These are phyloP conservation scores for Boletus sp. DNA, from an alignment of 768 basidiomycete genomes.

Conservation along the genomic window DNA sequence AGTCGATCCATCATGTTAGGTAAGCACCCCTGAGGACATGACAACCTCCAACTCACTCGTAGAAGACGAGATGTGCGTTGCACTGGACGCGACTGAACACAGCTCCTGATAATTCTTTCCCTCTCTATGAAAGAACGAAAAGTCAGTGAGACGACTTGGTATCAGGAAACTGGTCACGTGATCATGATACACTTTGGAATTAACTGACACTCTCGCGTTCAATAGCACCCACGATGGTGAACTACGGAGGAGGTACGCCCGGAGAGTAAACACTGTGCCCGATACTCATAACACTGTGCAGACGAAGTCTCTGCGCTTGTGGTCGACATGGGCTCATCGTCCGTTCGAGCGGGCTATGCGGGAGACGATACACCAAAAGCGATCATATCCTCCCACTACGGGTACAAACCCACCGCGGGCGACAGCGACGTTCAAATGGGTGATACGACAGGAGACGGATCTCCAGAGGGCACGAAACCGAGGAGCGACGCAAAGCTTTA, in stretches of 20 bases:
- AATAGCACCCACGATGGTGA: constrained; percentile 54
- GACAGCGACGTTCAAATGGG: constrained; percentile 36
- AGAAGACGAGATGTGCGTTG: background rate
- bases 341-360: constrained; percentile 92
- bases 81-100: background rate
- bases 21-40: constrained; percentile 12
- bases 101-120: background rate
- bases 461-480: constrained; percentile 29
- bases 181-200: background rate
- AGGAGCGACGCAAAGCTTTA: constrained; percentile 59
- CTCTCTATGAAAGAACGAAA: background rate
- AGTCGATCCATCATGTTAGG: constrained; percentile 10
- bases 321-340: constrained; percentile 88
- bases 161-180: constrained; percentile 3
- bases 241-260: constrained; percentile 78
- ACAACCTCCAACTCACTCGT: background rate
- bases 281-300: constrained; percentile 30
- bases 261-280: background rate
- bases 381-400: constrained; percentile 86
- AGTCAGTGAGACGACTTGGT: no score
- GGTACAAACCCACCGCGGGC: constrained; percentile 51
- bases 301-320: constrained; percentile 98
- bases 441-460: constrained; percentile 38
- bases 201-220: background rate
- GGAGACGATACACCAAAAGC: constrained; percentile 96